Evolutionary conservation across 495 filamentous ascomycete species (phyloP).

Genomic region (Penicillium taxi): DNA sequence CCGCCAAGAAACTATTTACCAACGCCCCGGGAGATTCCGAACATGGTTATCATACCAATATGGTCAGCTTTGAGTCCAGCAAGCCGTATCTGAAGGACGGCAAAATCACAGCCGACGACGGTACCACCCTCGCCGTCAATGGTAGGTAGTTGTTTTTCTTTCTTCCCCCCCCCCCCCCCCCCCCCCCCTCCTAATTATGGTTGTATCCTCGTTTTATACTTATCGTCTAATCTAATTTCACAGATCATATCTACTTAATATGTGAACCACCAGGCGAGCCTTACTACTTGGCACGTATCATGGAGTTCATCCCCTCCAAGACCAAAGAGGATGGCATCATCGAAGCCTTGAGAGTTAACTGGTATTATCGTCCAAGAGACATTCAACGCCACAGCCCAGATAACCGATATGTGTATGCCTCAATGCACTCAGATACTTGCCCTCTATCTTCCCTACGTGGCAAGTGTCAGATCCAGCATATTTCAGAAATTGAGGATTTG

Average conservation of each 20-base stretch:
- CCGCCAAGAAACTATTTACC: conserved; percentile 37
- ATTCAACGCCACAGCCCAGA: conserved; percentile 87
- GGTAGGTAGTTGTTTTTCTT: conserved; percentile 50
- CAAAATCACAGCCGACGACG: conserved; percentile 82
- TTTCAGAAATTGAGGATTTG: conserved; percentile 73
- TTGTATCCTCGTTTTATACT: not conserved
- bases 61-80: conserved; percentile 75
- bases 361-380: conserved; percentile 95
- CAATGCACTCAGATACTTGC: conserved; percentile 97
- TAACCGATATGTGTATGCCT: conserved; percentile 80
- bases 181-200: conserved; percentile 1
- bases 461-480: conserved; percentile 82
- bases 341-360: conserved; percentile 87
- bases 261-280: conserved; percentile 97
- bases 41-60: conserved; percentile 53
- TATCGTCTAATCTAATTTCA: not conserved
- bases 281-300: conserved; percentile 94
- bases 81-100: conserved; percentile 64
- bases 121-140: conserved; percentile 72
- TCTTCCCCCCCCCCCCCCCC: no score
- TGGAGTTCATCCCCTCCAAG: conserved; percentile 87
- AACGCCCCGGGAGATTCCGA: conserved; percentile 35
- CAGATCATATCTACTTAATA: conserved; percentile 95
- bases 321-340: conserved; percentile 65
- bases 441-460: conserved; percentile 87